These are phyloP conservation scores for Microsporum ferrugineum DNA, from an alignment of 2,329 filamentous ascomycete genomes.

Conservation along the genomic window DNA sequence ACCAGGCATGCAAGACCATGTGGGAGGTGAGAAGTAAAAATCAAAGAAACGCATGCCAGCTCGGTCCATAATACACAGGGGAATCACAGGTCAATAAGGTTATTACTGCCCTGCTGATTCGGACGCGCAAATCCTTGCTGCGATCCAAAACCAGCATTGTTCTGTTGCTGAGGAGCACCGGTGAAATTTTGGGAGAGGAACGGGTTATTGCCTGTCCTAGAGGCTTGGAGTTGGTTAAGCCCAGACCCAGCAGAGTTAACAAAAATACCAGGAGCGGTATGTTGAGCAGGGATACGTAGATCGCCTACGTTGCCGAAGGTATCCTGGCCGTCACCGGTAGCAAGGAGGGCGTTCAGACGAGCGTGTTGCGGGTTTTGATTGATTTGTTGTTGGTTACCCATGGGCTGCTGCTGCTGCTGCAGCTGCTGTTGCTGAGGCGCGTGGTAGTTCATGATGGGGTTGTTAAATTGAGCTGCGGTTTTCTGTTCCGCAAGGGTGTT, in stretches of 20 bases:
- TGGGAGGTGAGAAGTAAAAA: background rate
- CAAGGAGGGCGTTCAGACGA: conserved; percentile 74
- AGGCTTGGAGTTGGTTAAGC: conserved; percentile 56
- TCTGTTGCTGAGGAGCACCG: conserved; percentile 45
- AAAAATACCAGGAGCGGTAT: conserved; percentile 91
- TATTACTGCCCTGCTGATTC: conserved; percentile 38
- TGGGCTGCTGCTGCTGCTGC: conserved; percentile 25
- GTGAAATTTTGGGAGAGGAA: conserved; percentile 79
- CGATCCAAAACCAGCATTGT: conserved; percentile 45
- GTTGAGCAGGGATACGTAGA: conserved; percentile 85
- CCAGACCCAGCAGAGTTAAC: conserved; percentile 87
- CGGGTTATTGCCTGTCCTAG: conserved; percentile 70
- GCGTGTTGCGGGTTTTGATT: conserved; percentile 48
- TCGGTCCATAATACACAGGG: background rate
- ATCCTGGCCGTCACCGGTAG: conserved; percentile 83
- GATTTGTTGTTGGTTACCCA: conserved; percentile 24
- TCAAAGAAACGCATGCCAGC: background rate
- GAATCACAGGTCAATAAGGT: conserved; percentile 49
- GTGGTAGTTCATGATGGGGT: conserved; percentile 42
- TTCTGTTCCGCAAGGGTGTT: conserved; percentile 73
- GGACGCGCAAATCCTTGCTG: conserved; percentile 37
- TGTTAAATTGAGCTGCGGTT: conserved; percentile 50
- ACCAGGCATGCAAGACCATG: background rate
- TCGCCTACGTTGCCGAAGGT: conserved; percentile 98
- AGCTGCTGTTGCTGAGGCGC: conserved; percentile 33